Conservation (phyloP, 2,329 filamentous ascomycete species). For the Lachnellula subtilissima region DNA sequence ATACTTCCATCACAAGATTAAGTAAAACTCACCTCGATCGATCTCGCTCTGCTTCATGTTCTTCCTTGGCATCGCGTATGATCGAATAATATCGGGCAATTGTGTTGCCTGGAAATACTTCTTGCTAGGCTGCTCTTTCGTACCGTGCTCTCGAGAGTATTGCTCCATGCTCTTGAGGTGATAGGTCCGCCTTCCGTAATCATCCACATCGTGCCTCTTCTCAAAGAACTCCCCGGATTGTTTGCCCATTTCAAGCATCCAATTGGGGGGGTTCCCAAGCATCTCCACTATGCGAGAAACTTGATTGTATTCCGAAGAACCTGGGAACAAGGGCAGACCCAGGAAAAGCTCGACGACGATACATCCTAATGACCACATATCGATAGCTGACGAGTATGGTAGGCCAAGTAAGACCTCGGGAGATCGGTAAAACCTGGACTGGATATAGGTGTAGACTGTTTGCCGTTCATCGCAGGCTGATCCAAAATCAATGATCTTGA, state of each 20-base stretch:
- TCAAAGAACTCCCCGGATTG: slow-evolving; percentile 97
- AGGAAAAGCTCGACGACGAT: slow-evolving; percentile 98
- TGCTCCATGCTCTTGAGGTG: slow-evolving; percentile 96
- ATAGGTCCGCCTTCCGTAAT: slow-evolving; percentile 87
- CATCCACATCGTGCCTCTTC: slow-evolving; percentile 73
- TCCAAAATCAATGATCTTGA: slow-evolving; percentile 99
- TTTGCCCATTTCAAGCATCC: slow-evolving; percentile 99
- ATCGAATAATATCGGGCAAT: slow-evolving; percentile 93
- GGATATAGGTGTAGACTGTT: slow-evolving; percentile 98
- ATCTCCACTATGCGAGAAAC: slow-evolving; percentile 97
- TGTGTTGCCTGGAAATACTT: slow-evolving; percentile 97
- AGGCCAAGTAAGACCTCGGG: slow-evolving; percentile 93
- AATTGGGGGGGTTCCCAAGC: slow-evolving; percentile 91
- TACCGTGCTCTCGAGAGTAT: slow-evolving; percentile 90
- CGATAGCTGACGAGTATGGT: slow-evolving; percentile 96
- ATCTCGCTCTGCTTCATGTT: slow-evolving; percentile 99
- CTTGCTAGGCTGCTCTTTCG: slow-evolving; percentile 98
- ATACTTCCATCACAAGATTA: not conserved
- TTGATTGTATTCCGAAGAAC: slow-evolving; percentile 98
- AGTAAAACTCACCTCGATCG: slow-evolving; percentile 70
- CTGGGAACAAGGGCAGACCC: slow-evolving; percentile 88
- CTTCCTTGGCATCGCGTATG: slow-evolving; percentile 96
- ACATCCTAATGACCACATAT: slow-evolving; percentile 99
- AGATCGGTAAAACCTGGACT: slow-evolving; percentile 95
- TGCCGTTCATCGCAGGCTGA: slow-evolving; percentile 97